Base-by-base conservation (phyloP, 73 alveolate genomes). In the Symbiodinium natans region DNA sequence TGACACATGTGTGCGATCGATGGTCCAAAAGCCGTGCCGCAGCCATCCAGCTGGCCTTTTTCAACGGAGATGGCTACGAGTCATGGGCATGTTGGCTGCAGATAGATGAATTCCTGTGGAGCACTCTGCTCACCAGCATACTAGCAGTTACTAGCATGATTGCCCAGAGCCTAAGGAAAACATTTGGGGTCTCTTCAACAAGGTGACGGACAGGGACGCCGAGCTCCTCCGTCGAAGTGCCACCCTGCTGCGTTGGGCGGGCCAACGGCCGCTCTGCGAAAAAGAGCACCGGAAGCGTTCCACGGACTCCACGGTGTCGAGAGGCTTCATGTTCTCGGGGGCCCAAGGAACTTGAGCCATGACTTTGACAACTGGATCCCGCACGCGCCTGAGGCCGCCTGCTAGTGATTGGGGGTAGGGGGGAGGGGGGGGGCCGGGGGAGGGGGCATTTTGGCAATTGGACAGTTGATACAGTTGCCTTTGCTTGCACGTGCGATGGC, bases 61-160 rank as follows among this genome's bases (percentile, higher is more conserved):
- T 92, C 84, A 92, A 92, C 39, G 98, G 98, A 13, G 98, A 92
- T 43, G 98, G 98, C 90, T 92, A 92, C 41, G 98, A 92, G 56
- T n/a, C 90, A 41, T 71, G 98, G 98, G 98, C 27, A 36, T 63
- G 80, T 29, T 29, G 80, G 80, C 80, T 63, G 38, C 6, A 13
- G 13, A 46, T 46, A 6, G 13, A 13, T 46, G 6, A 13, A 46
- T 6, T 13, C 13, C 59, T 46, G 59, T n/a, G n/a, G n/a, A n/a
- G n/a, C n/a, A n/a, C n/a, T n/a, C n/a, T n/a, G n/a, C 41, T 77
- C 86, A 46, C 59, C 59, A 46, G 59, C 59, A 46, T 9, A 46
- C 6, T 46, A 46, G 6, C 21, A 13, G 6, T 9, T 46, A 6
- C 59, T 46, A 46, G 59, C 13, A 46, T 46, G 59, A 9, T 9